Evolutionary conservation across 495 filamentous ascomycete species (phyloP), one percentile per base, ranked within the genome.

Genomic region (Podospora conica): DNA sequence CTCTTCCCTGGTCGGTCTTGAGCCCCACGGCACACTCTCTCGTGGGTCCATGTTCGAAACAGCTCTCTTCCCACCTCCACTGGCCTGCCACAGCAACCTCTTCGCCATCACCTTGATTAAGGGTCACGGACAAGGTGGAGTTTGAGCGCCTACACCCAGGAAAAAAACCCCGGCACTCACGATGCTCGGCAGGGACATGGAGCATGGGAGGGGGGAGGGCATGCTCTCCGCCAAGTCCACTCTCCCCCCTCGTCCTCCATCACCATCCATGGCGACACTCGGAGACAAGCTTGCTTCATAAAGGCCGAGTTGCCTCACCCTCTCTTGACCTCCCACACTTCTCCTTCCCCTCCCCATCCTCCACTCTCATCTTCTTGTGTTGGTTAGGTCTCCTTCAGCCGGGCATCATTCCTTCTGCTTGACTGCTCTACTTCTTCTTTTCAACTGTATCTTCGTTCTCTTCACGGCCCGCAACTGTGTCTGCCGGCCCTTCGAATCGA

Each of bases 401-500:
- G 70, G 73, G 70, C 73, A 73, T 68, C 73, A 74, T 73, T 74
- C 74, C 65, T 75, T 73, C 65, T 73, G 74, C 73, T 73, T 74
- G 71, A 68, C 71, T 72, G 63, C 25, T 68, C 54, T 64, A 27
- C 65, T 71, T 22, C 69, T 77, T 71, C 62, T 69, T 68, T 70
- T 64, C 64, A 70, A 66, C 66, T 73, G 61, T 72, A 70, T 70
- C 59, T 71, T 71, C 75, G 64, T 68, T 76, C 73, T 72, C 69
- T 76, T 66, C 48, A 15, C 54, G 31, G 65, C 65, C 63, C 72
- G 76, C 75, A 78, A 78, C 76, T 80, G 77, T 80, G 76, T 79
- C 69, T 79, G 77, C 74, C 70, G 68, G 68, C 70, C 64, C 61
- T 56, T 76, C 77, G 75, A 68, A 83, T 83, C 75, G 81, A 83